These are phyloP conservation scores for Parachaetomium inaequale DNA, from an alignment of 495 filamentous ascomycete species.

Conservation along the genomic window DNA sequence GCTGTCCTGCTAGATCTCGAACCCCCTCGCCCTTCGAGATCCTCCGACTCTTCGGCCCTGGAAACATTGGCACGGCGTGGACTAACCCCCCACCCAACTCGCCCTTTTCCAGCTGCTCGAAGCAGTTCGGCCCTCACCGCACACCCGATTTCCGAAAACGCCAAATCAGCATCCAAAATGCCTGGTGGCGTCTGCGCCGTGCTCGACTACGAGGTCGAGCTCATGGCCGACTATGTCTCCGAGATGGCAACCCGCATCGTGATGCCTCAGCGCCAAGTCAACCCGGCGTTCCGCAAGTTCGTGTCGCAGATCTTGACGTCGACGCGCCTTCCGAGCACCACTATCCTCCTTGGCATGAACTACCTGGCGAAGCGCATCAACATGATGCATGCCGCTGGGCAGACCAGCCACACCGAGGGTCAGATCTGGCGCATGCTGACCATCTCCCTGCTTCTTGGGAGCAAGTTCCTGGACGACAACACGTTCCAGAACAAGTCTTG, in stretches of 20 bases:
- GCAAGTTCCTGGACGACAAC: slow-evolving; percentile 98
- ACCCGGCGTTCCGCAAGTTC: slow-evolving; percentile 87
- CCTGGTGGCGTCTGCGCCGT: slow-evolving; percentile 89
- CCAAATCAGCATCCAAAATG: slow-evolving; percentile 38
- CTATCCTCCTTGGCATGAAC: slow-evolving; percentile 87
- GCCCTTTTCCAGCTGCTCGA: slow-evolving; percentile 40
- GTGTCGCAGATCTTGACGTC: slow-evolving; percentile 91
- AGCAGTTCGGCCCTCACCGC: slow-evolving; percentile 36
- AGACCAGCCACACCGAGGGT: slow-evolving; percentile 58
- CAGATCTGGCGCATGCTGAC: slow-evolving; percentile 91
- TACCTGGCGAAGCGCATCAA: slow-evolving; percentile 83
- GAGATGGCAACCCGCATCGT: slow-evolving; percentile 85
- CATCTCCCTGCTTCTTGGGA: slow-evolving; percentile 81
- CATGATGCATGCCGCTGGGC: slow-evolving; percentile 58
- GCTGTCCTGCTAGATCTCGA: slow-evolving; percentile 41
- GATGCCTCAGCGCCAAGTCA: slow-evolving; percentile 60
- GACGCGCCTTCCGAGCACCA: slow-evolving; percentile 90
- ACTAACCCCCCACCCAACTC: slow-evolving; percentile 13
- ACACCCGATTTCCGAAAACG: slow-evolving; percentile 2
- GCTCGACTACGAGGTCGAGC: slow-evolving; percentile 97
- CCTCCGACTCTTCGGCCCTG: slow-evolving; percentile 41
- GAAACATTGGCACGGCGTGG: slow-evolving; percentile 31
- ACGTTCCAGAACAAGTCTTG: slow-evolving; percentile 99
- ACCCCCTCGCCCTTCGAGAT: slow-evolving; percentile 23
- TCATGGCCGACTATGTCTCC: slow-evolving; percentile 96